Percentiles rank a stretch among this genome's conserved stretches.
phyloP scores from a whole-genome alignment of 768 basidiomycete genomes.

The Collybiopsis confluens region DNA sequence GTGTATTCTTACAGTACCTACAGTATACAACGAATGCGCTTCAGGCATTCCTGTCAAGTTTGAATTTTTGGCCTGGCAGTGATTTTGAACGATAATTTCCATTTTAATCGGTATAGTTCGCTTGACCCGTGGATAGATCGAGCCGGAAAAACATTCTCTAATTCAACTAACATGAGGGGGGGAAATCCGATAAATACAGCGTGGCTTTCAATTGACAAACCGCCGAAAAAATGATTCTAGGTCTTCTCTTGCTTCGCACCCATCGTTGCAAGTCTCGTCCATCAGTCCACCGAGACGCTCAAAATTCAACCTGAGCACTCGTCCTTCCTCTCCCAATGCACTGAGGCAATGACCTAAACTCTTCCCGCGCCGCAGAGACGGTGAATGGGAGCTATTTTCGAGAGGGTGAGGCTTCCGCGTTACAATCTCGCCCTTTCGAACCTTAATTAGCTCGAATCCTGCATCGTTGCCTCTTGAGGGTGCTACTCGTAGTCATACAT shows the following conservation, averaged over 20 bases:
- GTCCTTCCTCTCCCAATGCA: slow-evolving; percentile 3
- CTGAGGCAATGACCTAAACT: background rate
- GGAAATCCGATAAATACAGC: too few species aligned
- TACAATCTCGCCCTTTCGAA: background rate
- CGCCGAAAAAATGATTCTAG: background rate
- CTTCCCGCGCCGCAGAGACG: background rate
- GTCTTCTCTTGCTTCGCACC: background rate
- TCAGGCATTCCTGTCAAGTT: too few species aligned
- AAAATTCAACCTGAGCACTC: background rate
- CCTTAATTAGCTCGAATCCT: slow-evolving; percentile 6
- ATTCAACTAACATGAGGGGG: too few species aligned
- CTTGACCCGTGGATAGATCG: too few species aligned
- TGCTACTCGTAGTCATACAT: slow-evolving; percentile 7
- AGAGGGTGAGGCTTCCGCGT: background rate
- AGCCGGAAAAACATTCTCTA: too few species aligned
- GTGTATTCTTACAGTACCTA: too few species aligned
- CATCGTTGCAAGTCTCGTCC: background rate
- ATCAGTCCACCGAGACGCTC: background rate
- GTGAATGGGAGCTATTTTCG: background rate
- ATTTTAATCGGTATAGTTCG: too few species aligned
- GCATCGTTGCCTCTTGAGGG: slow-evolving; percentile 6
- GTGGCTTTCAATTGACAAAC: background rate
- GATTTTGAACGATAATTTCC: too few species aligned
- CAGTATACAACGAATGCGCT: too few species aligned
- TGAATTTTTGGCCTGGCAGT: too few species aligned